Percentiles rank a stretch among this genome's conserved stretches.
These are phyloP conservation scores for Sarocladiaceae sp. DNA, from an alignment of 2,329 filamentous ascomycete species.

Conservation along the genomic window DNA sequence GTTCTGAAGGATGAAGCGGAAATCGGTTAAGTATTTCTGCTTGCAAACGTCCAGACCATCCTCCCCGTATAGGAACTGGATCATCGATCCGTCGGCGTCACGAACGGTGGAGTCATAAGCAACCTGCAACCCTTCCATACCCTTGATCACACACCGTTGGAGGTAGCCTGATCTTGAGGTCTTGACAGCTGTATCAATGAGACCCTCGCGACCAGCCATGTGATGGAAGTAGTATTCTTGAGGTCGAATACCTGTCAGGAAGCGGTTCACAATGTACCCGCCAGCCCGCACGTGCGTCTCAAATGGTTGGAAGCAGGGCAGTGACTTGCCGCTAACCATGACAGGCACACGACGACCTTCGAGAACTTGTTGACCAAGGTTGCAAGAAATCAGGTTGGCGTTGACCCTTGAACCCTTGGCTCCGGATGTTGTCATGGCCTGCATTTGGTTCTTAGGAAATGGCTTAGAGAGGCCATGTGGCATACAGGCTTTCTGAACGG, in stretches of 20 bases:
- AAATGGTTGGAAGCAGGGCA: slow-evolving; percentile 89
- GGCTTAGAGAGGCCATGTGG: slow-evolving; percentile 79
- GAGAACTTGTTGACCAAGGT: slow-evolving; percentile 91
- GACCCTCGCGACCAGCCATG: slow-evolving; percentile 96
- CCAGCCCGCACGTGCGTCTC: slow-evolving; percentile 85
- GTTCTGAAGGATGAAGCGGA: slow-evolving; percentile 85
- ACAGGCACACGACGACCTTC: slow-evolving; percentile 91
- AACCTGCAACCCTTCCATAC: slow-evolving; percentile 90
- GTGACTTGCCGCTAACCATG: slow-evolving; percentile 95
- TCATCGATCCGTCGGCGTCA: slow-evolving; percentile 84
- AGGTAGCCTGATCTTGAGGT: slow-evolving; percentile 95
- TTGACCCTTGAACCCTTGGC: slow-evolving; percentile 93
- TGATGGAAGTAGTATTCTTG: slow-evolving; percentile 99
- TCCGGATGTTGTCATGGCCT: slow-evolving; percentile 94
- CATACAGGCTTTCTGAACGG: slow-evolving; percentile 72
- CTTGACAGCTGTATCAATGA: slow-evolving; percentile 98
- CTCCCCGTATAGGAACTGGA: slow-evolving; percentile 96
- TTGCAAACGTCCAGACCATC: slow-evolving; percentile 93
- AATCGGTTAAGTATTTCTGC: slow-evolving; percentile 84
- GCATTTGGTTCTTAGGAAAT: slow-evolving; percentile 98
- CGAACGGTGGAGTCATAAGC: slow-evolving; percentile 92
- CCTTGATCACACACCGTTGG: slow-evolving; percentile 95
- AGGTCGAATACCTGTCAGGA: slow-evolving; percentile 93
- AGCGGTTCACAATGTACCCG: slow-evolving; percentile 90
- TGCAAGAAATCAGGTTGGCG: slow-evolving; percentile 95